phyloP scores from a whole-genome alignment of 2,329 filamentous ascomycete species.

The Alternaria tenuissima region DNA sequence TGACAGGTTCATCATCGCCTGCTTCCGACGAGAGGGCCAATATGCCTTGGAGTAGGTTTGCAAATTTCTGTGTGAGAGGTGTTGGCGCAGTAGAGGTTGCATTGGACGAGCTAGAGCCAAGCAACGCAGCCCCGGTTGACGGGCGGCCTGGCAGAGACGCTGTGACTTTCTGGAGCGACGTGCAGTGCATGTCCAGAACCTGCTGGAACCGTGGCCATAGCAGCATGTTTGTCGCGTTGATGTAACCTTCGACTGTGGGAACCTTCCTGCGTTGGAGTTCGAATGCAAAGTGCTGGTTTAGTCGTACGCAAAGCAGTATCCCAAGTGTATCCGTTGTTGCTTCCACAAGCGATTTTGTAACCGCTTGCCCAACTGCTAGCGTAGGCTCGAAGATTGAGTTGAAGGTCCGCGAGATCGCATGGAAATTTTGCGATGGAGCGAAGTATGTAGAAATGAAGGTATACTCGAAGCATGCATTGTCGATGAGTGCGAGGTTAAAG shows the following conservation, averaged over 20 bases:
- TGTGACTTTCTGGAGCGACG: constrained; percentile 74
- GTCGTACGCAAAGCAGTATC: constrained; percentile 85
- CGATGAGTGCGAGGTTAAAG: constrained; percentile 91
- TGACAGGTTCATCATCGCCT: constrained; percentile 92
- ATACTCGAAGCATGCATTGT: constrained; percentile 95
- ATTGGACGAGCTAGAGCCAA: constrained; percentile 53
- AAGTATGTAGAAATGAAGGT: constrained; percentile 93
- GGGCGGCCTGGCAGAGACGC: constrained; percentile 51
- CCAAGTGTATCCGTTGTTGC: constrained; percentile 85
- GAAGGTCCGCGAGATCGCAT: constrained; percentile 83
- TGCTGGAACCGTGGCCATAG: constrained; percentile 96
- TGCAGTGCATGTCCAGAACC: constrained; percentile 91
- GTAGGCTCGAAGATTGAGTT: constrained; percentile 88
- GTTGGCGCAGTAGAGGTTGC: constrained; percentile 81
- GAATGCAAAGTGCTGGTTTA: constrained; percentile 95
- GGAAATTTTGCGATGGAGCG: constrained; percentile 75
- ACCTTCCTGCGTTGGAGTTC: constrained; percentile 91
- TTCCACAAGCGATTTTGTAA: constrained; percentile 79
- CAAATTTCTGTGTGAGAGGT: constrained; percentile 92
- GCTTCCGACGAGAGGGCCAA: constrained; percentile 85
- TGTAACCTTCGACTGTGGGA: constrained; percentile 86
- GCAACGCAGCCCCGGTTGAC: constrained; percentile 43
- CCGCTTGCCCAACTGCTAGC: constrained; percentile 78
- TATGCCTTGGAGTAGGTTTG: constrained; percentile 87
- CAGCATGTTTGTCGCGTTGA: constrained; percentile 94